phyloP scores from a whole-genome alignment of 2,329 filamentous ascomycete genomes.

The Cercospora sesami region DNA sequence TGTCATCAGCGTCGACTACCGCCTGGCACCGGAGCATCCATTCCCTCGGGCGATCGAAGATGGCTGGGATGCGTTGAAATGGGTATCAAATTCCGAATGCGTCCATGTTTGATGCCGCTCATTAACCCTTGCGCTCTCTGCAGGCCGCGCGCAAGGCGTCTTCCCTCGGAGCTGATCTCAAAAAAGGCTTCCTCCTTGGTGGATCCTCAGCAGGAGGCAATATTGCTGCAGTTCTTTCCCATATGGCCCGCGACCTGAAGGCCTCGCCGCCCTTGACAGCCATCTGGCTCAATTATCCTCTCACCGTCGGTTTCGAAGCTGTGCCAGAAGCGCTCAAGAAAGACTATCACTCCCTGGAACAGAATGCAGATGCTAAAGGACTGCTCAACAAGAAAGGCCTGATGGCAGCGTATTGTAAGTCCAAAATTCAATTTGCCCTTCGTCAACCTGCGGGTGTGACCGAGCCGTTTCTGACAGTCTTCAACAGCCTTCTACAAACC shows the following conservation, averaged over 20 bases:
- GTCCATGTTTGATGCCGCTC: not conserved
- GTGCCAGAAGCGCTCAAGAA: slow-evolving; percentile 42
- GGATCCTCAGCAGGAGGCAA: slow-evolving; percentile 52
- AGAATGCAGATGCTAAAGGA: slow-evolving; percentile 41
- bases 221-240: slow-evolving; percentile 43
- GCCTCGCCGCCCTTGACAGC: slow-evolving; percentile 49
- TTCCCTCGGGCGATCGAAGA: slow-evolving; percentile 65
- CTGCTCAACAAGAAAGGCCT: slow-evolving; percentile 43
- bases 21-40: slow-evolving; percentile 60
- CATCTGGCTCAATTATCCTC: slow-evolving; percentile 45
- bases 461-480: slow-evolving; percentile 30
- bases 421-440: not conserved
- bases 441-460: not conserved
- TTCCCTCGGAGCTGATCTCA: slow-evolving; percentile 43
- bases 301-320: slow-evolving; percentile 38
- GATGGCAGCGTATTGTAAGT: not conserved
- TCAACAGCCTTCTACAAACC: slow-evolving; percentile 26
- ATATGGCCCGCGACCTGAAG: slow-evolving; percentile 45
- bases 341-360: slow-evolving; percentile 46
- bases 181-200: slow-evolving; percentile 51
- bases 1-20: slow-evolving; percentile 62
- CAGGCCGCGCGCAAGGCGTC: slow-evolving; percentile 46
- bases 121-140: not conserved
- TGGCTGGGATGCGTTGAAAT: slow-evolving; percentile 61
- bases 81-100: slow-evolving; percentile 48